Base-by-base conservation (phyloP, 148 eudicot genomes). In the Camellia granthamiana region DNA sequence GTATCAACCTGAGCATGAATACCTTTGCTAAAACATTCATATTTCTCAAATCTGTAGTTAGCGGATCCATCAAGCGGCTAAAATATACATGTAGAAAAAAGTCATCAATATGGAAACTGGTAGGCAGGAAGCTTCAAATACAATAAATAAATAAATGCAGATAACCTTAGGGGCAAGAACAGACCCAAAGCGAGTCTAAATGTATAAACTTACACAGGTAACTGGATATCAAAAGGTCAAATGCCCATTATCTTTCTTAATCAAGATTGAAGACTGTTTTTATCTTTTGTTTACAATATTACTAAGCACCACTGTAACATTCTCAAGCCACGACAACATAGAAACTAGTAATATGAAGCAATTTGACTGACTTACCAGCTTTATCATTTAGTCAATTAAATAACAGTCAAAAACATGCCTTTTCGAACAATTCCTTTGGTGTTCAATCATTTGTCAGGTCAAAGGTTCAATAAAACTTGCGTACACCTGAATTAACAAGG, bases 11-110 rank as follows among this genome's bases (percentile, higher is more conserved):
- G 59, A 63, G 49, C 3, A 79, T 61, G 59, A 72, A 80, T 87
- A 93, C 99, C 98, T 93, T 96, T 56, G 99, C 99, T 76, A 96
- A 90, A 49, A 81, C 58, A 84, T 96, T 96, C 95, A 96, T 88
- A 90, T 92, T 96, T 76, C 98, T 89, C 80, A 96, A 86, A 87
- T 96, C 97, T 74, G 89, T 87, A 54, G 99, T 96, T 21, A 96
- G 59, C 70, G 94, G 94, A 88, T 96, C 99, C 87, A 91, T 85
- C 90, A 96, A 80, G 63, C 98, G 97, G 81, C 99, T 96, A 89
- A 80, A 84, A 77, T 13, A 67, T 30, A 80, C 38, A 80, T 82
- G 65, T 16, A 58, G 69, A 67, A 64, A 49, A 61, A 71, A 79
- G 30, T 3, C 38, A 69, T 77, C 18, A 62, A 21, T 82, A 78